Percentiles rank a stretch among this genome's conserved stretches.
These are phyloP conservation scores for Pleoardoris graminearum DNA, from an alignment of 2,329 filamentous ascomycete genomes.

Conservation along the genomic window DNA sequence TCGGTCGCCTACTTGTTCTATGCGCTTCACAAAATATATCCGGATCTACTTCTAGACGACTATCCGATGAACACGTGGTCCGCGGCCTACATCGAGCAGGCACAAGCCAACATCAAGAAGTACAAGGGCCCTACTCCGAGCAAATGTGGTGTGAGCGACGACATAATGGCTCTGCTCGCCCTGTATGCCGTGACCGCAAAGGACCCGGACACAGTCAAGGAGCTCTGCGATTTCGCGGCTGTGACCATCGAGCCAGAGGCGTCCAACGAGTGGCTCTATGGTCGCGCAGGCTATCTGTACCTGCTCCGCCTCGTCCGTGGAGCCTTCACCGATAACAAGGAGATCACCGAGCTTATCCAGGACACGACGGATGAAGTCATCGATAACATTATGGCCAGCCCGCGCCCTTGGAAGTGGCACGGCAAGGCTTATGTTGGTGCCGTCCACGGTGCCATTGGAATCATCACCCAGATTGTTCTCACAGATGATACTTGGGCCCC, in stretches of 20 bases:
- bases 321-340: slow-evolving; percentile 56
- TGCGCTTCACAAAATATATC: slow-evolving; percentile 54
- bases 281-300: slow-evolving; percentile 69
- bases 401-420: slow-evolving; percentile 66
- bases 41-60: slow-evolving; percentile 52
- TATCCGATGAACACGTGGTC: slow-evolving; percentile 54
- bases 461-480: slow-evolving; percentile 69
- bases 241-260: slow-evolving; percentile 54
- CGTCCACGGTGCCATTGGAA: slow-evolving; percentile 69
- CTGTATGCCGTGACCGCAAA: slow-evolving; percentile 55
- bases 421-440: slow-evolving; percentile 67
- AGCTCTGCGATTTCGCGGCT: slow-evolving; percentile 55
- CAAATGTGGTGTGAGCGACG: slow-evolving; percentile 56
- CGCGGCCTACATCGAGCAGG: slow-evolving; percentile 55
- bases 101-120: slow-evolving; percentile 54
- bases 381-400: slow-evolving; percentile 60
- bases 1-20: slow-evolving; percentile 56
- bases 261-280: slow-evolving; percentile 67
- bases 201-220: slow-evolving; percentile 53
- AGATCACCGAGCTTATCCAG: slow-evolving; percentile 56
- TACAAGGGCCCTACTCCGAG: slow-evolving; percentile 51
- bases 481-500: slow-evolving; percentile 60
- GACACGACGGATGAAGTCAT: slow-evolving; percentile 61
- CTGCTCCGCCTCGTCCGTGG: slow-evolving; percentile 65
- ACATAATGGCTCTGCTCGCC: slow-evolving; percentile 55